These are phyloP conservation scores for Lunasporangiospora selenospora DNA, from an alignment of 192 early-diverging fungal genomes.

Conservation along the genomic window DNA sequence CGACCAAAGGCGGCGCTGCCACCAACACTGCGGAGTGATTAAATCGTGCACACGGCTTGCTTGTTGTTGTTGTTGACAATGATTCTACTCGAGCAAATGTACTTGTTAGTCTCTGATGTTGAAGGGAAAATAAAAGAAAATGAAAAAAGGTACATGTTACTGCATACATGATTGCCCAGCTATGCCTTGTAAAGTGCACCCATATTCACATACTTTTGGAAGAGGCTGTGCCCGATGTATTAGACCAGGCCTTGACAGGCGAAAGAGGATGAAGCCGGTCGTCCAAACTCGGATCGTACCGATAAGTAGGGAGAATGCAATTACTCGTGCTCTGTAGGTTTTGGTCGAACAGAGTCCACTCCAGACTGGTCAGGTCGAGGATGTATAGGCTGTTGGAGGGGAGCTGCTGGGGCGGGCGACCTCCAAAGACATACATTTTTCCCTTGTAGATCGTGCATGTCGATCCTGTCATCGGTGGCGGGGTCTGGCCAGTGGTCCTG, in stretches of 20 bases:
- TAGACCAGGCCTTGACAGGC: neutral
- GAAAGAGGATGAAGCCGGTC: conserved; percentile 12
- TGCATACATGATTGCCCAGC: too few species aligned
- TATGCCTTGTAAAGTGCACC: too few species aligned
- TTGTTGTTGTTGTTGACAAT: conserved; percentile 10
- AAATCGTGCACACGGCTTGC: conserved; percentile 59
- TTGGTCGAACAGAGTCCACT: conserved; percentile 61
- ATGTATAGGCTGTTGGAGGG: conserved; percentile 71
- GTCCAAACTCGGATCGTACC: neutral
- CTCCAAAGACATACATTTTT: conserved; percentile 71
- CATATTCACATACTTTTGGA: too few species aligned
- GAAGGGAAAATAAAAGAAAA: too few species aligned
- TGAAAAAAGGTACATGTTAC: too few species aligned
- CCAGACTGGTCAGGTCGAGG: conserved; percentile 62
- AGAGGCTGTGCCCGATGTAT: too few species aligned
- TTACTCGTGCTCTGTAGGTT: neutral
- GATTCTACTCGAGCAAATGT: neutral
- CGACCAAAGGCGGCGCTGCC: conserved; percentile 22
- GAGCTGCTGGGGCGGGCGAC: conserved; percentile 63
- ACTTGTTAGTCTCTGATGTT: too few species aligned
- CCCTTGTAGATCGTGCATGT: conserved; percentile 64
- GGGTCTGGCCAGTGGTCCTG: conserved; percentile 64
- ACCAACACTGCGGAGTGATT: conserved; percentile 64
- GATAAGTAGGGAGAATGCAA: neutral
- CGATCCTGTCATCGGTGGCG: conserved; percentile 74